These are phyloP conservation scores for Skeletonema grethae DNA, from an alignment of 108 stramenopile species.

Conservation along the genomic window DNA sequence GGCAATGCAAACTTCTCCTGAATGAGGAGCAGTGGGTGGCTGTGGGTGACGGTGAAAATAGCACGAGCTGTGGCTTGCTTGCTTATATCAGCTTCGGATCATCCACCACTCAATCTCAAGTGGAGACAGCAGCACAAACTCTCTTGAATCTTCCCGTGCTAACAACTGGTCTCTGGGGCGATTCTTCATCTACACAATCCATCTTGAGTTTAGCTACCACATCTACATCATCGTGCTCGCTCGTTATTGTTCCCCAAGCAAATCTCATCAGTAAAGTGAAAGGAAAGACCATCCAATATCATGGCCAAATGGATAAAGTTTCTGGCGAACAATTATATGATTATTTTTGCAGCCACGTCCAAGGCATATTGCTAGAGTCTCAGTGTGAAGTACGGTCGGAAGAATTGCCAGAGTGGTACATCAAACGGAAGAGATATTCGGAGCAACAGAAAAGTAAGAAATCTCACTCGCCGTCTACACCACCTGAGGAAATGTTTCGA, in stretches of 20 bases:
- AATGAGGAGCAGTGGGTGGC: constrained; percentile 28
- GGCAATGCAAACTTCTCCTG: constrained; percentile 28
- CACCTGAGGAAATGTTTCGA: constrained; percentile 54
- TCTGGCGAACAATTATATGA: constrained; percentile 55
- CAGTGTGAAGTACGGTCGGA: constrained; percentile 24
- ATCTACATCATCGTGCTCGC: constrained; percentile 13
- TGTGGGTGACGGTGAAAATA: constrained; percentile 7
- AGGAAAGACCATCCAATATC: constrained; percentile 74
- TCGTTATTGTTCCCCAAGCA: constrained; percentile 68
- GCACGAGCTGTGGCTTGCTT: constrained; percentile 44
- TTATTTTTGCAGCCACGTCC: constrained; percentile 44
- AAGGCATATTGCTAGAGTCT: constrained; percentile 36
- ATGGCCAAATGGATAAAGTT: constrained; percentile 63
- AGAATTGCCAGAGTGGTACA: constrained; percentile 23
- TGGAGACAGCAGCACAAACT: constrained; percentile 59
- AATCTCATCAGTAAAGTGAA: constrained; percentile 68
- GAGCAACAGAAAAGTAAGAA: background rate
- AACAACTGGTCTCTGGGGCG: constrained; percentile 68
- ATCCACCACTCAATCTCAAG: constrained; percentile 41
- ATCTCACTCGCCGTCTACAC: constrained; percentile 41
- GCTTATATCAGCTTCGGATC: constrained; percentile 64
- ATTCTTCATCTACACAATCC: constrained; percentile 38
- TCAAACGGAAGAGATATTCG: background rate
- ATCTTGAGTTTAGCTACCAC: constrained; percentile 14
- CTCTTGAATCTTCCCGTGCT: constrained; percentile 62